Evolutionary conservation across 2,329 filamentous ascomycete genomes (phyloP), one percentile per base, ranked within the genome.

Genomic region (Nectriaceae sp.): DNA sequence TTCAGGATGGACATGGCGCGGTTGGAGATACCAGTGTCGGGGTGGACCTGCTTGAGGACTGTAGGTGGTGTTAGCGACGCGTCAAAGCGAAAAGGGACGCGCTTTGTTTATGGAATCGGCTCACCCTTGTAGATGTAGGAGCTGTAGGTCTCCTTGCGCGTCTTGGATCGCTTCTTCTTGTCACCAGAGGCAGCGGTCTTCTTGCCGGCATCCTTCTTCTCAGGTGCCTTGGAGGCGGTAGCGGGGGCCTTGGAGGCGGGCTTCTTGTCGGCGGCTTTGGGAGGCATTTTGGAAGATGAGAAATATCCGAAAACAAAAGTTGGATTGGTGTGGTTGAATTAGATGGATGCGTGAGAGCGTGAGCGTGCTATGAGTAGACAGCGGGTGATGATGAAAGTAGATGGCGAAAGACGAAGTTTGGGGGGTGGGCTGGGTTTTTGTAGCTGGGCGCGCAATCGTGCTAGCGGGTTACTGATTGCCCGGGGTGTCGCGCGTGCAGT

Each of bases 81-180:
- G 44, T 46, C 8, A 5, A 11, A 15, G 11, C 40, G 40, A 42
- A 46, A 55, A 46, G 47, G 47, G 29, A 56, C 58, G 60, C 47
- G 40, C 21, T 41, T 33, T 11, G 18, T 31, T 26, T 5, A 40
- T 45, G 21, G n/a, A 13, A 41, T 10, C 8, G 20, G 57, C 64
- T 75, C 71, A 97, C 93, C 94, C 84, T 97, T 99, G 89, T 97
- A 99, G 79, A 99, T 99, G 85, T 99, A 99, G 47, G 90, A 95
- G 65, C 89, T 95, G 83, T 99, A 99, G n/a, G 94, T 99, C 84
- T 99, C 94, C 89, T 97, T 97, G 79, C 94, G 88, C 63, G 92
- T 90, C 92, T 99, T 99, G 81, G 91, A 96, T 72, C 94, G 90
- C 92, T 97, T 99, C 90, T 99, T 99, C 91, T 97, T 97, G 67